Evolutionary conservation across 2,329 filamentous ascomycete species (phyloP), one percentile per base, ranked within the genome.

Genomic region (Thelonectria rubi): DNA sequence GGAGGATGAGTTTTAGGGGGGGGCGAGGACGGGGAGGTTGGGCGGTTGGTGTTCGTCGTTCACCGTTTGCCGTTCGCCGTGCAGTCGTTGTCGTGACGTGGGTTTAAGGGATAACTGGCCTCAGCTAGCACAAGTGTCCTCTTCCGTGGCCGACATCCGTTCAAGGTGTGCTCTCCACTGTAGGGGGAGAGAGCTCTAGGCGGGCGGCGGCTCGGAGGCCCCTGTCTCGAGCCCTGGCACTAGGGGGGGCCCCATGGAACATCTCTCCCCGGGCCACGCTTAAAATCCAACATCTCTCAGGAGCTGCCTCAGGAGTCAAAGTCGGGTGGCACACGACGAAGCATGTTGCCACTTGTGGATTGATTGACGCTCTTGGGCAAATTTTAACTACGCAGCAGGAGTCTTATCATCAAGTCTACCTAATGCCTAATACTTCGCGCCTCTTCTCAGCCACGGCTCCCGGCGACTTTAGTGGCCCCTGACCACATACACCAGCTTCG

Each of bases 401-500:
- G 21, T 24, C 26, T n/a, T 30, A 30, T 30, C 26, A 30, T 30
- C 26, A 5, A 30, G 8, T 30, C 26, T n/a, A n/a, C n/a, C n/a
- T 30, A 6, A 30, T 30, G 26, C 4, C 26, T 30, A n/a, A n/a
- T n/a, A 5, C 26, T 30, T 30, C 26, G 8, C 26, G 26, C 7
- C 62, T 39, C 34, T 8, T 12, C 37, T 15, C 37, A 40, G 15
- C 34, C 37, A 42, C 14, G 34, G 34, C 34, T 14, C 34, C 3
- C 11, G 11, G 32, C 32, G 32, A 7, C 12, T 7, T 10, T 15
- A 37, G 34, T 4, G 34, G 15, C 9, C 15, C n/a, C 17, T 21
- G 8, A 39, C 48, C 7, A 56, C 68, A 68, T 80, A 80, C 1
- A 80, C 77, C 43, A 80, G 70, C 64, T 80, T 80, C 40, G 72